Percentiles rank a stretch among this genome's conserved stretches.
Conservation (phyloP, 192 early-diverging fungal genomes). For the Helicostylum pulchrum region DNA sequence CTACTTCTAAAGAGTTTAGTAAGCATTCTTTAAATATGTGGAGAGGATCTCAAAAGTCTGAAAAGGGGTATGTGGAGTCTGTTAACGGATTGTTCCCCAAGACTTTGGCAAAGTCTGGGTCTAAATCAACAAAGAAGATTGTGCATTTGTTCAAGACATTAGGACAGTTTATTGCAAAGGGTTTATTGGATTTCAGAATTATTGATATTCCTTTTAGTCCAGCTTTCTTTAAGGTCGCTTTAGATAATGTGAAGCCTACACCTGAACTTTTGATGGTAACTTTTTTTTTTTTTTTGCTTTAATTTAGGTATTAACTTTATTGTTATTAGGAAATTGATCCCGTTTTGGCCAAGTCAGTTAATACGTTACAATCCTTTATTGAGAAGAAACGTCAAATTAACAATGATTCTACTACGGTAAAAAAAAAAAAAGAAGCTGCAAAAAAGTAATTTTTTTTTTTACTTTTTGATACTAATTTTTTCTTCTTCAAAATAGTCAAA, state of each 20-base stretch:
- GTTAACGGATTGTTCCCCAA: slow-evolving; percentile 56
- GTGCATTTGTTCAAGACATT: slow-evolving; percentile 65
- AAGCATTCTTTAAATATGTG: slow-evolving; percentile 61
- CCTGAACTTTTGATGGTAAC: slow-evolving; percentile 21
- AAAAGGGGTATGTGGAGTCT: slow-evolving; percentile 41
- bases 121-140: slow-evolving; percentile 39
- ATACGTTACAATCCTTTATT: slow-evolving; percentile 63
- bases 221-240: slow-evolving; percentile 69
- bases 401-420: slow-evolving; percentile 42
- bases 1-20: slow-evolving; percentile 72
- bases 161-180: slow-evolving; percentile 88
- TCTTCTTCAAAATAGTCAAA: slow-evolving; percentile 15
- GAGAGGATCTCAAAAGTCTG: slow-evolving; percentile 52
- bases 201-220: slow-evolving; percentile 80
- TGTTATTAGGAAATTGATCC: slow-evolving; percentile 60
- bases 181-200: slow-evolving; percentile 79
- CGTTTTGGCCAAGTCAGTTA: slow-evolving; percentile 62
- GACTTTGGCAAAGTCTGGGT: slow-evolving; percentile 22
- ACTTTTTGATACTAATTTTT: not conserved
- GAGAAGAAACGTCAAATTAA: slow-evolving; percentile 58
- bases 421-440: not conserved
- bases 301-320: not conserved
- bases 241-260: slow-evolving; percentile 37
- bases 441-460: not conserved
- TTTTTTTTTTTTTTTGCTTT: not conserved